Base-by-base conservation (phyloP, 176 grass and related monocot species). In the Eragrostis nindensis region DNA sequence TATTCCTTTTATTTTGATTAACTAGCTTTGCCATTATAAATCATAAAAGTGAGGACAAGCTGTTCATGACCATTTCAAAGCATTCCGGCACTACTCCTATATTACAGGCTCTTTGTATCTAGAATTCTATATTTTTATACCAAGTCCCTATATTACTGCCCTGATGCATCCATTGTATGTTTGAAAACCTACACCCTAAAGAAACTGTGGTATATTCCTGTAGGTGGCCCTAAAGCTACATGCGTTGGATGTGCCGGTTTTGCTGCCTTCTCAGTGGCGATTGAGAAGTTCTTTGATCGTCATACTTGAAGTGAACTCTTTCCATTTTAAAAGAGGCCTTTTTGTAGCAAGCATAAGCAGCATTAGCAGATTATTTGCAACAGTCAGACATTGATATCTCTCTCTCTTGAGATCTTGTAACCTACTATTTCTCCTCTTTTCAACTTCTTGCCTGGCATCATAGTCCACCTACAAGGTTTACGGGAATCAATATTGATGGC, bases 231-330 rank as follows among this genome's bases (percentile, higher is more conserved):
- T 43, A 91, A 94, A 88, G 92, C 88, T 50, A 84, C 93, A 74
- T 99, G 96, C 86, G 48, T 54, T 50, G 96, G 96, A 53, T 95
- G 96, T 74, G 96, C 81, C 21, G 96, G 96, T 68, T 99, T 99
- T 89, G 89, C 92, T 62, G 85, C 96, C 29, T 99, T 99, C 82
- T 99, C 96, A 10, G 92, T 95, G 38, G 47, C 60, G 53, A 95
- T 99, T 52, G 96, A 99, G 82, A 99, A 95, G 90, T 91, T 99
- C 82, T 74, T 99, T 26, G 96, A 98, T 47, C 83, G 90, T 24
- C 90, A 99, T 82, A 79, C 72, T 27, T 99, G 83, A 94, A 92
- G 84, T 30, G 18, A 55, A n/a, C 45, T 36, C 7, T 42, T 38
- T 53, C 73, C 50, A 57, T 82, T 49, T 66, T 5, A 25, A 84